Base-by-base conservation (phyloP, 345 rosid genomes). In the Sapria himalayana region DNA sequence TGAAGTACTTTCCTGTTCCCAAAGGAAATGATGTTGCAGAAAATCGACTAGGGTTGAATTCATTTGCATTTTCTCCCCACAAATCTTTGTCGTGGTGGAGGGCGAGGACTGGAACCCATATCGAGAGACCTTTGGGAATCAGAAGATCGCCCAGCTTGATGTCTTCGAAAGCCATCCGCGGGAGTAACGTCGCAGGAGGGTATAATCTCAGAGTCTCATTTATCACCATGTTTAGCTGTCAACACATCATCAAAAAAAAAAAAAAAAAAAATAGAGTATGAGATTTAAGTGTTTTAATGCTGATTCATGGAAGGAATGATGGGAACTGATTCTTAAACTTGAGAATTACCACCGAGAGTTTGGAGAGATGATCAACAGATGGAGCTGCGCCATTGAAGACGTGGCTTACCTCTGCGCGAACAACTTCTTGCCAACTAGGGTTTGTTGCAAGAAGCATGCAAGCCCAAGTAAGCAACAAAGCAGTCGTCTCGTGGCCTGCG, bases 81-180 rank as follows among this genome's bases (percentile, higher is more conserved):
- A 89, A 22, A 15, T 79, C 81, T 39, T 79, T 56, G 34, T 76
- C 76, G 47, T 89, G 98, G 45, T 89, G 86, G 19, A 89, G 82
- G 1, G 95, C 95, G 1, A 89, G 67, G 9, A 79, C 84, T 7
- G 98, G 98, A 32, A 89, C 77, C 98, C 98, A 89, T 12, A 89
- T 64, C 9, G 95, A 71, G 24, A 89, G 70, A 1, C 98, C 98
- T 60, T 79, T 82, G 0, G 98, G 95, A 39, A 89, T 71, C 21
- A 51, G 49, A 20, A 89, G 59, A 49, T 89, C 92, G 0, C 95
- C 93, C 0, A 89, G 62, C 51, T 67, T 72, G 16, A 89, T 63
- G 51, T 89, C 81, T 55, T 79, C 84, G 29, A 89, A 82, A 1
- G 95, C 93, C 85, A 80, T 79, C 45, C 98, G 65, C 2, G 98